A percentile compares a stretch with the other conserved stretches of the same genome.
These are phyloP conservation scores for Eucalyptus marginata DNA, from an alignment of 345 rosid species.

Conservation along the genomic window DNA sequence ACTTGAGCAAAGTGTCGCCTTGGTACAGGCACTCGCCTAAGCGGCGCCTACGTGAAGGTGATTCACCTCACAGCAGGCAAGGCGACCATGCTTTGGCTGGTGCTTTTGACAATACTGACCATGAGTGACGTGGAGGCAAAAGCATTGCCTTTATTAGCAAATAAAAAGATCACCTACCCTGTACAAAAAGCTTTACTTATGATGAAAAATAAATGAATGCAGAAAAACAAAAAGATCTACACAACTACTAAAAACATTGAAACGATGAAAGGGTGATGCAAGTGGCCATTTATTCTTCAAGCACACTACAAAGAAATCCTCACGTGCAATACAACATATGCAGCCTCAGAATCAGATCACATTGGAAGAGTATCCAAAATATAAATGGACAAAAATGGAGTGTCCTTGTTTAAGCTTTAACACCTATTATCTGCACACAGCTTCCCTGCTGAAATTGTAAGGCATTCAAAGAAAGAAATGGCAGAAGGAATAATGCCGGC, in stretches of 20 bases:
- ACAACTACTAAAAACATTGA: not conserved
- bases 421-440: not conserved
- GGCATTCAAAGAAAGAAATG: not conserved
- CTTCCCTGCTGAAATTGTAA: not conserved
- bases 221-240: not conserved
- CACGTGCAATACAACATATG: not conserved
- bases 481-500: not conserved
- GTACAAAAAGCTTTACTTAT: not conserved
- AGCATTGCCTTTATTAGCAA: not conserved
- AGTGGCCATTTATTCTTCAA: not conserved
- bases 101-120: not conserved
- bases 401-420: not conserved
- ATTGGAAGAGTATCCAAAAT: not conserved
- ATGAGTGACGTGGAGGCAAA: not conserved
- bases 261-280: not conserved
- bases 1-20: not conserved
- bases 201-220: not conserved
- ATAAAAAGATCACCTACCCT: not conserved
- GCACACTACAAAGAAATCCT: not conserved
- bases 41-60: not conserved
- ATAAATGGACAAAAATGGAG: not conserved
- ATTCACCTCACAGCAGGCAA: not conserved
- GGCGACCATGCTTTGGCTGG: not conserved
- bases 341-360: not conserved
- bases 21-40: not conserved